Base-by-base conservation (phyloP, 2,329 filamentous ascomycete species). In the Fusarium dimerum region DNA sequence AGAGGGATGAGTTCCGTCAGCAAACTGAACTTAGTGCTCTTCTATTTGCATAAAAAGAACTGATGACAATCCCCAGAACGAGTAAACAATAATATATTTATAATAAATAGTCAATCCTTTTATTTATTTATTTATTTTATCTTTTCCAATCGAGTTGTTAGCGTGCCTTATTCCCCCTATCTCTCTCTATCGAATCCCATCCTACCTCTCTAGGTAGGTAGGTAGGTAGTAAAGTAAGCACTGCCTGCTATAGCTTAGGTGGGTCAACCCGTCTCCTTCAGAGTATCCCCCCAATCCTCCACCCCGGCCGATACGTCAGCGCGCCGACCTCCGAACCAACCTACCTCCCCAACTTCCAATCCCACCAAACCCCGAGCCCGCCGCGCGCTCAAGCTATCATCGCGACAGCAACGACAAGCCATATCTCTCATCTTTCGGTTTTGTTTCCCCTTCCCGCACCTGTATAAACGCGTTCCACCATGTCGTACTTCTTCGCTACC, bases 401-500 rank as follows among this genome's bases (percentile, higher is more conserved):
- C 42, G n/a, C 15, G 15, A 46, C 43, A 43, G 10, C 18, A 36
- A 41, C 17, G 13, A 16, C 20, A 38, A 30, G 26, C 29, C 29
- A 29, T 4, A 9, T 36, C 32, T 36, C 32, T 9, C 10, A 12
- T 15, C 32, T 15, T 5, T 15, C 10, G 32, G 3, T 36, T 10
- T 11, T 12, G 10, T 36, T 36, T 11, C 32, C 32, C 11, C 32
- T 36, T 10, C 13, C 9, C 10, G 10, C 11, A 36, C 32, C 13
- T 15, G 32, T 12, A 36, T 36, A 26, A 26, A 36, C 32, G 32
- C 9, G 32, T 36, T 59, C 64, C 66, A 72, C 61, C 65, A 97
- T 97, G 94, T 95, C 94, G 64, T 96, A 96, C 78, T 95, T 96
- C 79, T 99, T 97, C 80, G 92, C 92, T 65, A 97, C 93, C 54